Evolutionary conservation across 768 basidiomycete species (phyloP), one percentile per base, ranked within the genome.

Genomic region (Pleurotus tuoliensis): DNA sequence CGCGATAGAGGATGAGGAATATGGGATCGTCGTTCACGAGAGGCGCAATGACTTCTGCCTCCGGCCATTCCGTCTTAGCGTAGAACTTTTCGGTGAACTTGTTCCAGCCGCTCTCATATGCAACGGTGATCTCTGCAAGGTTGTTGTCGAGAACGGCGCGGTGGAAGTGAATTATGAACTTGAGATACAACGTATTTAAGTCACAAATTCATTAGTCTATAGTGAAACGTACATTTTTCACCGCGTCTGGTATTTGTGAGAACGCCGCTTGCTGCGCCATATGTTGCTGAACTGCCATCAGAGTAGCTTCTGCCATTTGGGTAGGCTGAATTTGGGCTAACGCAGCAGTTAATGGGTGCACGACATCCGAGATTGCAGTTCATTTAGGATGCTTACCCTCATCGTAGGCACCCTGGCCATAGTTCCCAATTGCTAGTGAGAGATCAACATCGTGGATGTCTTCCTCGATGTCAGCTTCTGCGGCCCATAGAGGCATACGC

Each of bases 51-150:
- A 93, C 75, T 75, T 99, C 96, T 5, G 94, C 94, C 68, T 98
- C 94, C 0, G 96, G 96, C 96, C 96, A 98, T 69, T 99, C 96
- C 2, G 86, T 86, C 69, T 89, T 92, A 5, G 92, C 71, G 66
- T 97, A 99, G 76, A 89, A 94, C 76, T 95, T 94, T 76, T 97
- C 92, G 0, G 96, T 97, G 67, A 95, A 86, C 60, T 90, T 87
- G 73, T 94, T 96, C 95, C 95, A 99, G 4, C 94, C 94, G 50
- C 88, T 92, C 75, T 98, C 95, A 67, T 99, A 99, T 51, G 94
- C 92, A 18, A 88, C 79, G 4, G 91, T 92, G 62, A 99, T 96
- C 64, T 94, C 90, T 4, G 85, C 76, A 2, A 97, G 81, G 71
- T 98, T 96, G 69, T 95, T 94, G 44, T 93, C 86, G 50, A 90